phyloP scores from a whole-genome alignment of 257 asterid species.

The Nicotiana tomentosiformis region DNA sequence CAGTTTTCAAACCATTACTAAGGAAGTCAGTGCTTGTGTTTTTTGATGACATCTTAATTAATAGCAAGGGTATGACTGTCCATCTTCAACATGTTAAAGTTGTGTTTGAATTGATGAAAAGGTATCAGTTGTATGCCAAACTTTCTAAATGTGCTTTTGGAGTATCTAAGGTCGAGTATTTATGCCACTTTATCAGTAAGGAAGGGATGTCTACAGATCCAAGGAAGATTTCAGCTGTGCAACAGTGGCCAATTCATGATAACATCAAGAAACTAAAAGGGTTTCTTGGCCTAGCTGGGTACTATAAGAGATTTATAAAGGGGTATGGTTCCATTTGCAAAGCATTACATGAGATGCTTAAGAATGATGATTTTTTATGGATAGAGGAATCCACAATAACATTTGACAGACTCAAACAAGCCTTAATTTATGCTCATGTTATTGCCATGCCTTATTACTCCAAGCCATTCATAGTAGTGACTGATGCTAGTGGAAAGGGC shows the following conservation, averaged over 20 bases:
- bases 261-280: background rate
- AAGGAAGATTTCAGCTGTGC: background rate
- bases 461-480: background rate
- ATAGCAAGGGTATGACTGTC: too few species aligned
- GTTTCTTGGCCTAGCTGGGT: background rate
- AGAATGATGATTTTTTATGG: background rate
- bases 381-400: fast-evolving
- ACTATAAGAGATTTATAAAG: too few species aligned
- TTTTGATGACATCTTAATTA: too few species aligned
- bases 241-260: background rate
- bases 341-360: background rate
- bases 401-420: background rate
- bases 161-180: background rate
- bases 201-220: background rate
- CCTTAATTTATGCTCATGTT: background rate
- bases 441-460: background rate
- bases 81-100: too few species aligned
- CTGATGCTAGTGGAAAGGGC: background rate
- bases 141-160: background rate
- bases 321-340: too few species aligned
- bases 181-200: background rate
- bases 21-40: too few species aligned
- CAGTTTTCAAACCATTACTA: too few species aligned
- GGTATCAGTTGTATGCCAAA: too few species aligned
- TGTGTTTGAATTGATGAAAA: too few species aligned